Conservation (phyloP, 2,329 filamentous ascomycete species). For the Phialophora expanda region DNA sequence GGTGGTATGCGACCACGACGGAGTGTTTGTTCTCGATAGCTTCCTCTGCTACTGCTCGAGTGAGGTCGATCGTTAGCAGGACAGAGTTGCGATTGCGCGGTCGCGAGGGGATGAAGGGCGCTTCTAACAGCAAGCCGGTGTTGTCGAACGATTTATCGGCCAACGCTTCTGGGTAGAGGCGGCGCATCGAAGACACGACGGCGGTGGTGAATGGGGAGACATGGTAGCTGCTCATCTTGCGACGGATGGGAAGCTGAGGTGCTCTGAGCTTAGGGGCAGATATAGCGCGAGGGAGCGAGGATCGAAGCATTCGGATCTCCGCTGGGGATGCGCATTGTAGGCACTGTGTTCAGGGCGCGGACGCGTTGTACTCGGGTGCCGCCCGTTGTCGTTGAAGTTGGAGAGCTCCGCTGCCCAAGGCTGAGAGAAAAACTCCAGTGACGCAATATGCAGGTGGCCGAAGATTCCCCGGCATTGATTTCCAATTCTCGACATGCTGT, state of each 20-base stretch:
- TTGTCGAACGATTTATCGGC: slow-evolving; percentile 95
- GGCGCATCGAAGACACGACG: slow-evolving; percentile 79
- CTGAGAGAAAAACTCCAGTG: slow-evolving; percentile 14
- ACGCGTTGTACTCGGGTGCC: background rate
- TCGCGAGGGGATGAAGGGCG: slow-evolving; percentile 63
- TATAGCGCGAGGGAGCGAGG: slow-evolving; percentile 8
- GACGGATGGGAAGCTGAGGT: slow-evolving; percentile 8
- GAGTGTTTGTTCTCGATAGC: slow-evolving; percentile 77
- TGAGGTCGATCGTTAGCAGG: slow-evolving; percentile 88
- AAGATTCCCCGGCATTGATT: slow-evolving; percentile 13
- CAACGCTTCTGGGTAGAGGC: slow-evolving; percentile 85
- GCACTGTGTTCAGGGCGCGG: background rate
- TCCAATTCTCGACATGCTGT: slow-evolving; percentile 11
- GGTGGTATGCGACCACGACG: slow-evolving; percentile 90
- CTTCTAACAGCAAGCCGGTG: slow-evolving; percentile 79
- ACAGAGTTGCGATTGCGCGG: slow-evolving; percentile 66
- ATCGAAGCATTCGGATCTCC: slow-evolving; percentile 24
- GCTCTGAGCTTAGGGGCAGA: slow-evolving; percentile 8
- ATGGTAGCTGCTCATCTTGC: slow-evolving; percentile 29
- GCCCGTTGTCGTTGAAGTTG: background rate
- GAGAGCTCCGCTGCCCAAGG: slow-evolving; percentile 6
- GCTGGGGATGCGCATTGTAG: slow-evolving; percentile 2
- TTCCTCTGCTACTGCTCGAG: slow-evolving; percentile 84
- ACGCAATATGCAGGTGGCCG: slow-evolving; percentile 17
- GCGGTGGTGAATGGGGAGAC: slow-evolving; percentile 67